Evolutionary conservation across 495 filamentous ascomycete genomes (phyloP).

Genomic region (Hypoxylon cercidicola): DNA sequence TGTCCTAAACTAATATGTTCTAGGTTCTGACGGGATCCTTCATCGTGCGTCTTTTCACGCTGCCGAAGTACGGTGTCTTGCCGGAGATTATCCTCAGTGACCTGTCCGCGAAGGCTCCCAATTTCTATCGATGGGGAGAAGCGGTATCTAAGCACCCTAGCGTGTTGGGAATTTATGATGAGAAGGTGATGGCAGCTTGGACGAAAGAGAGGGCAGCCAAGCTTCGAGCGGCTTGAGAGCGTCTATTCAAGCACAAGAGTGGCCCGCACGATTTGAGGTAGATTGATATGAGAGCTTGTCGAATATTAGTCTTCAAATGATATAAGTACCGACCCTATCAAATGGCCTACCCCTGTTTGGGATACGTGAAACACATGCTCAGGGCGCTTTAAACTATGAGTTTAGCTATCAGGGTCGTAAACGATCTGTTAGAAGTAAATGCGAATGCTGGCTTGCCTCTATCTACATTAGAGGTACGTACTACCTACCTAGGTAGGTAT

Average conservation of each 20-base stretch:
- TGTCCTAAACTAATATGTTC: constrained; percentile 3
- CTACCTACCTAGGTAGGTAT: no score
- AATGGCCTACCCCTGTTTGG: no score
- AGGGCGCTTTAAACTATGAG: no score
- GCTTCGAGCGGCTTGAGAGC: constrained; percentile 21
- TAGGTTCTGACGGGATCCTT: constrained; percentile 76
- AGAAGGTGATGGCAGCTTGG: constrained; percentile 44
- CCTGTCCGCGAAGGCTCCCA: constrained; percentile 66
- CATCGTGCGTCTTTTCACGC: constrained; percentile 65
- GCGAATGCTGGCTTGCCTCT: no score
- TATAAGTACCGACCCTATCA: no score
- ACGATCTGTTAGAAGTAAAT: no score
- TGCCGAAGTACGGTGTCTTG: constrained; percentile 62
- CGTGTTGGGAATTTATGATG: constrained; percentile 73
- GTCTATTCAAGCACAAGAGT: neutral
- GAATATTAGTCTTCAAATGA: no score
- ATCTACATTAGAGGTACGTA: no score
- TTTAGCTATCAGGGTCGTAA: no score
- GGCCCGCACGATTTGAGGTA: no score
- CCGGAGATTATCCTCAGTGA: constrained; percentile 59
- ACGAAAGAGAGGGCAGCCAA: constrained; percentile 52
- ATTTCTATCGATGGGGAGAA: constrained; percentile 74
- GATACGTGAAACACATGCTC: no score
- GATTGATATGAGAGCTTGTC: no score
- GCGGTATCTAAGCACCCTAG: constrained; percentile 71